phyloP scores from a whole-genome alignment of 352 stramenopile species.

The Phytophthora cactorum region DNA sequence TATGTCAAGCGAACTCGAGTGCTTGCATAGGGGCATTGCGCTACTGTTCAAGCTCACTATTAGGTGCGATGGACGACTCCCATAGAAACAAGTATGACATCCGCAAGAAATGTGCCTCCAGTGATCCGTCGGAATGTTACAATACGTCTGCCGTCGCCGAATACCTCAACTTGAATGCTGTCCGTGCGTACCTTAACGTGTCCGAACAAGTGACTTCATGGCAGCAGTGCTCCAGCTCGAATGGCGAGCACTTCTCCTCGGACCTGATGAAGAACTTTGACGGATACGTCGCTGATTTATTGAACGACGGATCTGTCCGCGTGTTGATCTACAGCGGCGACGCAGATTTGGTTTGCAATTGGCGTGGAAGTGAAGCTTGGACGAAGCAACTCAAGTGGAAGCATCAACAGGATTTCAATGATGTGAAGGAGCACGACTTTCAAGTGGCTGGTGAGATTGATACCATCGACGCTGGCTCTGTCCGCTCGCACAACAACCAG shows the following conservation, averaged over 20 bases:
- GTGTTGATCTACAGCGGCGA: slow-evolving; percentile 41
- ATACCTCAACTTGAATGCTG: slow-evolving; percentile 64
- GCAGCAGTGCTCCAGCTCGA: slow-evolving; percentile 88
- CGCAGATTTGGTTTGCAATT: slow-evolving; percentile 54
- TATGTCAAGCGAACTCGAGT: slow-evolving; percentile 32
- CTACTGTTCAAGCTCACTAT: slow-evolving; percentile 25
- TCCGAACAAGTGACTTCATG: slow-evolving; percentile 52
- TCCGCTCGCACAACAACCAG: slow-evolving; percentile 35
- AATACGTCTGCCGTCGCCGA: slow-evolving; percentile 31
- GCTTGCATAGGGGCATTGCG: slow-evolving; percentile 24
- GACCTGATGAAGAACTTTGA: slow-evolving; percentile 33
- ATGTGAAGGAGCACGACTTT: slow-evolving; percentile 17
- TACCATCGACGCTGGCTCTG: slow-evolving; percentile 21
- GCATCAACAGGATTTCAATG: slow-evolving; percentile 36
- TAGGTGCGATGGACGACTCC: slow-evolving; percentile 16
- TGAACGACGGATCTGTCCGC: slow-evolving; percentile 27
- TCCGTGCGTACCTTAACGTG: slow-evolving; percentile 47
- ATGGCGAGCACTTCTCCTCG: slow-evolving; percentile 74
- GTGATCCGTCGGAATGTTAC: slow-evolving; percentile 20
- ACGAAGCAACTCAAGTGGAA: slow-evolving; percentile 42
- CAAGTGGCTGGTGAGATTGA: slow-evolving; percentile 9
- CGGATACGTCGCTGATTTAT: slow-evolving; percentile 28
- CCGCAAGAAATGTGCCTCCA: slow-evolving; percentile 32
- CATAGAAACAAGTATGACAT: slow-evolving; percentile 67
- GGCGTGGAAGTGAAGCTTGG: slow-evolving; percentile 46